Conservation (phyloP, 2,329 filamentous ascomycete species). For the Trichoderma harzianum region DNA sequence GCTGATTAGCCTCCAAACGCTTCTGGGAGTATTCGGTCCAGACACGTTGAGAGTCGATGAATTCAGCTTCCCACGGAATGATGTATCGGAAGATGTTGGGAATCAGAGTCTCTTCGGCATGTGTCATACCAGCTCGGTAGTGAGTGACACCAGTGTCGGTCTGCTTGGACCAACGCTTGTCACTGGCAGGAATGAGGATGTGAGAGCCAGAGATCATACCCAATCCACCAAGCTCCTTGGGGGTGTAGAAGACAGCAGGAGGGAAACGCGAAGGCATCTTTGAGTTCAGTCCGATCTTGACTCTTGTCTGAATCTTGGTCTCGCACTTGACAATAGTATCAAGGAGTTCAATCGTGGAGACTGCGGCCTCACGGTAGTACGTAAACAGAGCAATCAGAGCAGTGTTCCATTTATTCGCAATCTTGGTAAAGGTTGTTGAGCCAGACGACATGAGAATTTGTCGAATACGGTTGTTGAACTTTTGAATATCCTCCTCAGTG, state of each 20-base stretch:
- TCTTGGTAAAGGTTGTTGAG: slow-evolving; percentile 99
- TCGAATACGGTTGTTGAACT: slow-evolving; percentile 98
- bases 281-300: slow-evolving; percentile 97
- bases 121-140: slow-evolving; percentile 95
- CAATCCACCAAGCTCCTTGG: slow-evolving; percentile 92
- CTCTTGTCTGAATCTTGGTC: slow-evolving; percentile 97
- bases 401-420: slow-evolving; percentile 99
- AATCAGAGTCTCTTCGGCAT: slow-evolving; percentile 95
- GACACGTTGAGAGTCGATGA: slow-evolving; percentile 96
- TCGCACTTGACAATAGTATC: slow-evolving; percentile 99
- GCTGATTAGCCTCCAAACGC: slow-evolving; percentile 91
- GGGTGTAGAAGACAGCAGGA: slow-evolving; percentile 96
- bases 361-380: slow-evolving; percentile 95
- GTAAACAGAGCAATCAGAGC: slow-evolving; percentile 95
- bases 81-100: slow-evolving; percentile 99
- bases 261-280: slow-evolving; percentile 99
- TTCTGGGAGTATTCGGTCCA: slow-evolving; percentile 99
- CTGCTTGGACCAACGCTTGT: slow-evolving; percentile 98
- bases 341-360: slow-evolving; percentile 88
- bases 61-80: slow-evolving; percentile 98
- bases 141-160: slow-evolving; percentile 96
- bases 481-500: slow-evolving; percentile 94
- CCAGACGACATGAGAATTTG: slow-evolving; percentile 99
- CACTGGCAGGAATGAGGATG: slow-evolving; percentile 93
- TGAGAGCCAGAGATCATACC: slow-evolving; percentile 99